These are phyloP conservation scores for Zygoascus tannicola DNA, from an alignment of 805 yeast genomes.

Conservation along the genomic window DNA sequence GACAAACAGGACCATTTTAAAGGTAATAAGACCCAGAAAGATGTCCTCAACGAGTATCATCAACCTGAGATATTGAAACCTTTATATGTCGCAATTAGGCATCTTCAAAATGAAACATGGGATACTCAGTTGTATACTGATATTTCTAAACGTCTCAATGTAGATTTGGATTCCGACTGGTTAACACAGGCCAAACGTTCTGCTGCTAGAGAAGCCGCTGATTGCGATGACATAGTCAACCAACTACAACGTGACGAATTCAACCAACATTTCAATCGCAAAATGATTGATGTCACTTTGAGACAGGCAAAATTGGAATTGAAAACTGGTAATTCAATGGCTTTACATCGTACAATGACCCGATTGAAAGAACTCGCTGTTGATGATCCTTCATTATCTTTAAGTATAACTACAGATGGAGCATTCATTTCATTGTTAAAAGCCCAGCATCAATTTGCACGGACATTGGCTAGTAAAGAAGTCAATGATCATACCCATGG, in stretches of 20 bases:
- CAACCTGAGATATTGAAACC: too few relatives aligned
- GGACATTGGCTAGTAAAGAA: neutral
- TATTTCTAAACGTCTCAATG: neutral
- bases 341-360: neutral
- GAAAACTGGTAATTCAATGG: constrained; percentile 2
- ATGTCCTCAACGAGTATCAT: too few relatives aligned
- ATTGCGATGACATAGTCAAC: neutral
- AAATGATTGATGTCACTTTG: neutral
- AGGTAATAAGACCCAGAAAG: too few relatives aligned
- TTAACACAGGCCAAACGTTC: neutral
- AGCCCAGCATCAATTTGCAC: constrained; percentile 1
- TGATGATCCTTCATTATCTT: neutral
- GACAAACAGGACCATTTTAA: too few relatives aligned
- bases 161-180: constrained; percentile 1
- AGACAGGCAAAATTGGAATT: neutral
- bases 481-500: neutral
- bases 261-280: neutral
- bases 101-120: constrained; percentile 1
- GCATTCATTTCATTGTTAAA: neutral
- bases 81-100: neutral
- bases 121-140: neutral
- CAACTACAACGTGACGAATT: neutral
- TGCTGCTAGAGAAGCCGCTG: neutral
- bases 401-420: neutral
- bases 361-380: neutral